These are phyloP conservation scores for Suillus lakei DNA, from an alignment of 768 basidiomycete genomes.

Conservation along the genomic window DNA sequence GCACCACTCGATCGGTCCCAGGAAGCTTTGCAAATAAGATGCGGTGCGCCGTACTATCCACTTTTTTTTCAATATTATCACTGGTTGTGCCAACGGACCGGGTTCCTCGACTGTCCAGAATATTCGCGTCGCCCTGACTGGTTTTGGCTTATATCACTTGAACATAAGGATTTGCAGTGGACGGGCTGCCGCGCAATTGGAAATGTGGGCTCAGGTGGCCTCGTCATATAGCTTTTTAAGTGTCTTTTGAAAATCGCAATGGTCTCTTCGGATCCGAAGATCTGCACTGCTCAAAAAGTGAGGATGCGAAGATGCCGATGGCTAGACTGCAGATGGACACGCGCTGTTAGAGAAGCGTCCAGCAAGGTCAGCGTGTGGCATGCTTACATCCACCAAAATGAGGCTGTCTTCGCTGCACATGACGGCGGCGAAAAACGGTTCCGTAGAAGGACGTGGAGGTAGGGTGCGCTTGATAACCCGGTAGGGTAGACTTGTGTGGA, in stretches of 20 bases:
- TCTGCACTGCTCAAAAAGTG: slow-evolving; percentile 25
- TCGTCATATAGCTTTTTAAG: not conserved
- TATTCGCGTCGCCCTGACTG: not conserved
- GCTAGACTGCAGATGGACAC: slow-evolving; percentile 19
- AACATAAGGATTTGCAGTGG: not conserved
- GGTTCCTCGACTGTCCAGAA: not conserved
- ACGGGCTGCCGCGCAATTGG: not conserved
- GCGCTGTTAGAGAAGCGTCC: not conserved
- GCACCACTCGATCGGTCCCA: not conserved
- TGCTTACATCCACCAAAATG: slow-evolving; percentile 52
- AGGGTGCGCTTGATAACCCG: slow-evolving; percentile 37
- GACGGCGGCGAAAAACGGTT: slow-evolving; percentile 29
- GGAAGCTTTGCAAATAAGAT: not conserved
- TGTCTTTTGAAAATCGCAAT: not conserved
- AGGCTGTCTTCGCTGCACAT: slow-evolving; percentile 65
- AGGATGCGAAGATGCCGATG: slow-evolving; percentile 33
- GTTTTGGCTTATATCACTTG: not conserved
- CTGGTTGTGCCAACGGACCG: not conserved
- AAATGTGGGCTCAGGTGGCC: not conserved
- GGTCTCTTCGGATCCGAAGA: not conserved
- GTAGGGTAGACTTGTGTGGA: slow-evolving; percentile 54
- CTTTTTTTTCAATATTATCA: not conserved
- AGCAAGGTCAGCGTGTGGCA: not conserved
- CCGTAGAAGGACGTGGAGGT: slow-evolving; percentile 13
- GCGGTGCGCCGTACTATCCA: not conserved